Conservation (phyloP, 176 grass and related monocot species). For the Oryza brachyantha region DNA sequence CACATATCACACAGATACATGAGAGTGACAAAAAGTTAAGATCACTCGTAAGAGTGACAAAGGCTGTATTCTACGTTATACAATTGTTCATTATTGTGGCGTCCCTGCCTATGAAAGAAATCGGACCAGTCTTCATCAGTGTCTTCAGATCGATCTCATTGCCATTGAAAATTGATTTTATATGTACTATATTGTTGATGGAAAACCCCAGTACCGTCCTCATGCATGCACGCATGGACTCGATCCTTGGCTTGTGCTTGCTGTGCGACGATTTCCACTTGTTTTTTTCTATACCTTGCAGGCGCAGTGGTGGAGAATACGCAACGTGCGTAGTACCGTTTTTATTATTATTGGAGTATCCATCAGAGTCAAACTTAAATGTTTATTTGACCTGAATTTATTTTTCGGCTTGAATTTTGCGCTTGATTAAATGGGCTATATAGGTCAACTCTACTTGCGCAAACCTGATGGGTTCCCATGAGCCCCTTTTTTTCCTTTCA, state of each 20-base stretch:
- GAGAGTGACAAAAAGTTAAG: too few species aligned
- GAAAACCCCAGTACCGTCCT: slow-evolving; percentile 19
- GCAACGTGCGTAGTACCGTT: not conserved
- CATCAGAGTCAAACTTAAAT: slow-evolving; percentile 32
- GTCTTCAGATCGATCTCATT: not conserved
- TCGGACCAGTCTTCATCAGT: not conserved
- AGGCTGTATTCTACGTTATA: not conserved
- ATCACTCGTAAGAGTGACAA: too few species aligned
- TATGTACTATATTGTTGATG: not conserved
- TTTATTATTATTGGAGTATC: not conserved
- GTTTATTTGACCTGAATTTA: slow-evolving; percentile 37
- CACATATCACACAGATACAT: too few species aligned
- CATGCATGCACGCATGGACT: slow-evolving; percentile 35
- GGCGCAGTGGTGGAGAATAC: slow-evolving; percentile 29
- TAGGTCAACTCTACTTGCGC: slow-evolving; percentile 34
- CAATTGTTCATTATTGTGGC: slow-evolving; percentile 31
- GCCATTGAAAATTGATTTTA: not conserved
- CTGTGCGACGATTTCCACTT: slow-evolving; percentile 12
- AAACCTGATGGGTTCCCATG: not conserved
- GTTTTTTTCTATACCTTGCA: slow-evolving; percentile 19
- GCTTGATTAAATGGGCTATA: not conserved
- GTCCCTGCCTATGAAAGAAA: slow-evolving; percentile 9
- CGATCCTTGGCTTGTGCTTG: not conserved
- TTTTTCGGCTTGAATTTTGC: slow-evolving; percentile 18
- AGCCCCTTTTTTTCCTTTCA: not conserved